These are phyloP conservation scores for Aspergillus phoenicis DNA, from an alignment of 2,329 filamentous ascomycete species.

Conservation along the genomic window DNA sequence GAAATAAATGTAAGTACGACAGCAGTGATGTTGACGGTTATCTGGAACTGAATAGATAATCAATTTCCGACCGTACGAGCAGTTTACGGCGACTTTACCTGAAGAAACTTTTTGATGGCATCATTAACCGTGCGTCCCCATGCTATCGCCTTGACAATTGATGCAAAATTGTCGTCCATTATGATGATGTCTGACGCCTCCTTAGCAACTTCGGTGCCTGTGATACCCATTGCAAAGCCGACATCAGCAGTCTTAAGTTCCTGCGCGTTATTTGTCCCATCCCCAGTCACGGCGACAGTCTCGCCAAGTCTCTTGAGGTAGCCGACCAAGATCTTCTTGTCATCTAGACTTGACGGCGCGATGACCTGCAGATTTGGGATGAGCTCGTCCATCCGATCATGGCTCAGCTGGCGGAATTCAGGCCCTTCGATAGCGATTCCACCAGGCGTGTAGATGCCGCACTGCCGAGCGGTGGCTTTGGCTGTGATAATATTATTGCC, in stretches of 20 bases:
- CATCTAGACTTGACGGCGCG: slow-evolving; percentile 73
- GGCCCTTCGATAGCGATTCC: slow-evolving; percentile 78
- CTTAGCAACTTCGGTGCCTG: slow-evolving; percentile 81
- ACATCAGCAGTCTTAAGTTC: slow-evolving; percentile 80
- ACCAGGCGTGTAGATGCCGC: slow-evolving; percentile 70
- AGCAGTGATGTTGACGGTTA: slow-evolving; percentile 67
- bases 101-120: slow-evolving; percentile 73
- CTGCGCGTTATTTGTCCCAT: slow-evolving; percentile 81
- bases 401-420: slow-evolving; percentile 71
- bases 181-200: slow-evolving; percentile 83
- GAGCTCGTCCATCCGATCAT: slow-evolving; percentile 65
- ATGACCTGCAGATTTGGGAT: slow-evolving; percentile 72
- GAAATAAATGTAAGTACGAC: slow-evolving; percentile 68
- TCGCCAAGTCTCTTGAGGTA: slow-evolving; percentile 72
- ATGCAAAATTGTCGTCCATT: slow-evolving; percentile 85
- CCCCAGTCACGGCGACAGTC: slow-evolving; percentile 79
- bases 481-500: slow-evolving; percentile 81
- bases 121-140: slow-evolving; percentile 80
- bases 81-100: slow-evolving; percentile 25
- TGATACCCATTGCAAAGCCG: slow-evolving; percentile 85
- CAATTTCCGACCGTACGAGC: too few relatives aligned
- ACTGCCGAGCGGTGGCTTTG: slow-evolving; percentile 76
- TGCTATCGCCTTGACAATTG: slow-evolving; percentile 80
- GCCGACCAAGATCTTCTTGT: slow-evolving; percentile 73
- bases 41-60: slow-evolving; percentile 37